Conservation (phyloP, 306 rosid species). For the Citrullus colocynthis region DNA sequence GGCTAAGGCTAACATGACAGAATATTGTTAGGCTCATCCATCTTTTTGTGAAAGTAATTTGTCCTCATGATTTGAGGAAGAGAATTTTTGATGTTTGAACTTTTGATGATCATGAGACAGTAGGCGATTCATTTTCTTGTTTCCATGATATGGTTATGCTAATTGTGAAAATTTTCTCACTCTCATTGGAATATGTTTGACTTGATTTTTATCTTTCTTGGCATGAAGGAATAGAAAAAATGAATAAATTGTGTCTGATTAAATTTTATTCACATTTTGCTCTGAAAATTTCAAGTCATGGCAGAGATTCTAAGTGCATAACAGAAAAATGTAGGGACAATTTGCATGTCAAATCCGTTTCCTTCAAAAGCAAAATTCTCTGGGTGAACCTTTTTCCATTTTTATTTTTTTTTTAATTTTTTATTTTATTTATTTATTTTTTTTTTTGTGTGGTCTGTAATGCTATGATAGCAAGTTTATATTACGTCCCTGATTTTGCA, state of each 20-base stretch:
- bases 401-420: neutral
- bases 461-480: neutral
- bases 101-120: neutral
- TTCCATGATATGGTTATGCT: neutral
- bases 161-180: neutral
- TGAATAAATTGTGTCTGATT: neutral
- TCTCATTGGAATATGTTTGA: neutral
- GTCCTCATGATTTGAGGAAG: neutral
- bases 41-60: neutral
- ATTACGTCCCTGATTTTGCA: neutral
- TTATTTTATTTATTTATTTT: no score
- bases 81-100: neutral
- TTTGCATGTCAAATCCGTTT: neutral
- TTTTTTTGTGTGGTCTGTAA: neutral
- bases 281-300: neutral
- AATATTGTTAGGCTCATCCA: neutral
- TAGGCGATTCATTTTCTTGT: neutral
- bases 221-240: neutral
- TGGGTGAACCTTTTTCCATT: neutral
- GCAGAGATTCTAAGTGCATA: neutral
- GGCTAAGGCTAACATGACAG: neutral
- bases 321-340: neutral
- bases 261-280: neutral
- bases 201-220: neutral
- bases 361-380: neutral